These are phyloP conservation scores for Chytriomyces confervae DNA, from an alignment of 192 early-diverging fungal species.

Conservation along the genomic window DNA sequence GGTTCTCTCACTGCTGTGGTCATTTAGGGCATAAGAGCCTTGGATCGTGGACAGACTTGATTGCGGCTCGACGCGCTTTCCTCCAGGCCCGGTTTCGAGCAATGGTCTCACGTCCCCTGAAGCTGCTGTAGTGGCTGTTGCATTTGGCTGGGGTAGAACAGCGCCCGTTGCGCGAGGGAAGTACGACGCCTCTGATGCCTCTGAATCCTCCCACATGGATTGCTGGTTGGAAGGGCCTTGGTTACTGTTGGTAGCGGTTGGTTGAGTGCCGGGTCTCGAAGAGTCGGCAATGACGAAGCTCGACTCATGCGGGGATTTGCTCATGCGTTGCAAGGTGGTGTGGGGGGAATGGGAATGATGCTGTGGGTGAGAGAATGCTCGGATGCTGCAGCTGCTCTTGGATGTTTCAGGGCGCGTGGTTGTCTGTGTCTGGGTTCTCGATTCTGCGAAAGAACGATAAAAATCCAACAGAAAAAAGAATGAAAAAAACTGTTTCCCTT, in stretches of 20 bases:
- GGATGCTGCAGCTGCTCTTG: too few species aligned
- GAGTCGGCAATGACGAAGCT: too few species aligned
- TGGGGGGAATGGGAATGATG: too few species aligned
- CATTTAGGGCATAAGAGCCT: conserved; percentile 53
- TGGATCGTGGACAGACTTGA: not conserved
- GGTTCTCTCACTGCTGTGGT: conserved; percentile 41
- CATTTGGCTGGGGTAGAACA: not conserved
- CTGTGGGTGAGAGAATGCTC: too few species aligned
- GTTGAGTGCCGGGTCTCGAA: not conserved
- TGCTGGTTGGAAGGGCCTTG: not conserved
- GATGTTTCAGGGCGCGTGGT: too few species aligned
- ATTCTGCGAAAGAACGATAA: too few species aligned
- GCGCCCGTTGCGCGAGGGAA: conserved; percentile 13
- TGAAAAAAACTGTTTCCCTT: too few species aligned
- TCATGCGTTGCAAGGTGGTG: too few species aligned
- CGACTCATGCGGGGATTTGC: too few species aligned
- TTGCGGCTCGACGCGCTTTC: not conserved
- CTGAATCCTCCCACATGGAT: conserved; percentile 20
- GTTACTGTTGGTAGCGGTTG: not conserved
- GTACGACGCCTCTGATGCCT: conserved; percentile 16
- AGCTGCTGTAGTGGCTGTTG: not conserved
- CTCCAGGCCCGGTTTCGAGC: not conserved
- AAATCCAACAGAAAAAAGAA: too few species aligned
- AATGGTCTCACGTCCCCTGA: not conserved
- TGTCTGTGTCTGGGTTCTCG: too few species aligned